Evolutionary conservation across 2,329 filamentous ascomycete genomes (phyloP).

Genomic region (Arthrobotrys entomopaga): DNA sequence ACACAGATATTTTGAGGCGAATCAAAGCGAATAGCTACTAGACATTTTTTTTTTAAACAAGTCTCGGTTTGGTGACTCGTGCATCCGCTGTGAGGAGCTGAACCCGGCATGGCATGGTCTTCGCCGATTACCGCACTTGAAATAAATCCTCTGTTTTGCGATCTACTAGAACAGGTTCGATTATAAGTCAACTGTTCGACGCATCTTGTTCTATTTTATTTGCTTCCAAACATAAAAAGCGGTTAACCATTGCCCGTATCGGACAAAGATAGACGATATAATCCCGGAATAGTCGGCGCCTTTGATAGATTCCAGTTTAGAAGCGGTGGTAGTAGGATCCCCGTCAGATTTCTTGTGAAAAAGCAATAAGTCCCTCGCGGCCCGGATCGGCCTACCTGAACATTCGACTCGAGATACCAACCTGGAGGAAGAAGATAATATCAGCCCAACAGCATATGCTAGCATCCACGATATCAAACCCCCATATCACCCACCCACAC

Average conservation of each 20-base stretch:
- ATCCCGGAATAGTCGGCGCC: slow-evolving; percentile 35
- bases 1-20: slow-evolving; percentile 33
- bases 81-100: slow-evolving; percentile 39
- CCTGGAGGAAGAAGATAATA: slow-evolving; percentile 25
- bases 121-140: slow-evolving; percentile 53
- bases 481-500: too few relatives aligned
- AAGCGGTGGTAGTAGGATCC: slow-evolving; percentile 21
- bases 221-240: slow-evolving; percentile 6
- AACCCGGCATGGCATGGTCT: slow-evolving; percentile 27
- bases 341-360: slow-evolving; percentile 27
- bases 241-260: slow-evolving; percentile 12
- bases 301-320: slow-evolving; percentile 41
- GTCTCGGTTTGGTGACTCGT: slow-evolving; percentile 41
- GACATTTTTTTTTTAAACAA: slow-evolving; percentile 27
- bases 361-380: slow-evolving; percentile 43
- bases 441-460: slow-evolving; percentile 13
- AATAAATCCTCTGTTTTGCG: slow-evolving; percentile 28
- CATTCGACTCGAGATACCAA: slow-evolving; percentile 34
- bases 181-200: slow-evolving; percentile 48
- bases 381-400: slow-evolving; percentile 46
- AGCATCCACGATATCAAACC: background rate
- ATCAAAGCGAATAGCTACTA: slow-evolving; percentile 35
- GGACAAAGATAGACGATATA: slow-evolving; percentile 24
- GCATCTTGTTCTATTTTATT: slow-evolving; percentile 30
- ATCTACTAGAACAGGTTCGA: slow-evolving; percentile 34